phyloP scores from a whole-genome alignment of 257 asterid genomes.

The Asclepias syriaca region DNA sequence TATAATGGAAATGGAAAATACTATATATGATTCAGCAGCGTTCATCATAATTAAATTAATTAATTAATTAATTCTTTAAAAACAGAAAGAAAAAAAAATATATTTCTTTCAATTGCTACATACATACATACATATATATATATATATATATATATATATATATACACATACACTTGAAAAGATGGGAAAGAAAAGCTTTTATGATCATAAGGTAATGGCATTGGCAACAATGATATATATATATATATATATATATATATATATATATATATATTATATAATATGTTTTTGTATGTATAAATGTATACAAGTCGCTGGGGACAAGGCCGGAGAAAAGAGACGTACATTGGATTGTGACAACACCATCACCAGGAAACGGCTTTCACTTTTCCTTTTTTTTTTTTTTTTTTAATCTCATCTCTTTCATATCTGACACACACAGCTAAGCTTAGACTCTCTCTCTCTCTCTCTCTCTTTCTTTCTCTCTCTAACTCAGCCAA shows the following conservation, averaged over 20 bases:
- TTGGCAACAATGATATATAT: neutral
- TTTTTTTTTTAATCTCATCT: neutral
- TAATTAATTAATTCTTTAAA: neutral
- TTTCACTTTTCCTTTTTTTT: neutral
- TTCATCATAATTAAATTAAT: neutral
- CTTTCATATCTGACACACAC: neutral
- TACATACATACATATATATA: too few species aligned
- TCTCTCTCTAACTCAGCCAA: neutral
- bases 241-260: too few species aligned
- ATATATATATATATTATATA: too few species aligned
- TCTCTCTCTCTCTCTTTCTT: neutral
- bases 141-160: too few species aligned
- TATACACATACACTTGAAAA: neutral
- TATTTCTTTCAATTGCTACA: neutral
- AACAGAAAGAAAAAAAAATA: too few species aligned
- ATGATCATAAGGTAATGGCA: neutral
- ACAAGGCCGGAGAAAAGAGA: slow-evolving; percentile 12
- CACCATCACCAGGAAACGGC: slow-evolving; percentile 4
- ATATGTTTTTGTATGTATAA: neutral
- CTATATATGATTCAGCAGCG: neutral
- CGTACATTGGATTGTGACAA: slow-evolving; percentile 18
- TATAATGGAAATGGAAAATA: neutral
- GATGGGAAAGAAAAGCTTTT: slow-evolving; percentile 3
- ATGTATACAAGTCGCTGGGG: slow-evolving; percentile 5
- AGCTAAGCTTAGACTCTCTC: neutral